These are phyloP conservation scores for Physcomitrellopsis africana DNA, from an alignment of 225 moss, liverwort and hornwort genomes.

Conservation along the genomic window DNA sequence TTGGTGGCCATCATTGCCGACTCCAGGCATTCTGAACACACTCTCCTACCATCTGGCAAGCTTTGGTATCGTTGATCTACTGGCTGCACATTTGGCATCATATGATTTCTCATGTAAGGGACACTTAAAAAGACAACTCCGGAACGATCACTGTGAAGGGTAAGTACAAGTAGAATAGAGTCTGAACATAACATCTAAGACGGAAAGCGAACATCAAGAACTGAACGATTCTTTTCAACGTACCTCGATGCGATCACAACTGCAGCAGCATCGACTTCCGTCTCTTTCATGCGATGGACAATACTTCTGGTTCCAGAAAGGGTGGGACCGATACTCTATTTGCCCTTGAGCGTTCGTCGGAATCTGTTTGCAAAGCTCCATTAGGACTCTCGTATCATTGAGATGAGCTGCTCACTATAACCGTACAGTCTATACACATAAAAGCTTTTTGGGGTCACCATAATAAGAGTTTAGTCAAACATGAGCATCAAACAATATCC, in stretches of 20 bases:
- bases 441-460: not conserved
- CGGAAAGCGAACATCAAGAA: slow-evolving; percentile 7
- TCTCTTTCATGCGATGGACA: slow-evolving; percentile 92
- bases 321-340: slow-evolving; percentile 96
- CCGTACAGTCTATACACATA: slow-evolving; percentile 1
- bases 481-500: not conserved
- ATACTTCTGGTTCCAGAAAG: slow-evolving; percentile 94
- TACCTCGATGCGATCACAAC: slow-evolving; percentile 98
- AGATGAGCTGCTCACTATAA: not conserved
- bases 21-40: slow-evolving; percentile 75
- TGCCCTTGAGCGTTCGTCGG: slow-evolving; percentile 76
- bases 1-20: slow-evolving; percentile 87
- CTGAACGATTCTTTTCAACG: not conserved
- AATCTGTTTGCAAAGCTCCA: slow-evolving; percentile 59
- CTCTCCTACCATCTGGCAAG: slow-evolving; percentile 78
- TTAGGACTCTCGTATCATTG: slow-evolving; percentile 2
- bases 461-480: not conserved
- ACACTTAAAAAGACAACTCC: not conserved
- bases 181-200: slow-evolving; percentile 4
- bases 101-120: not conserved
- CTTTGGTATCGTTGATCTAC: slow-evolving; percentile 57
- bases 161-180: not conserved
- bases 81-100: slow-evolving; percentile 50
- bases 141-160: not conserved
- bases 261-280: slow-evolving; percentile 85